phyloP scores from a whole-genome alignment of 2,329 filamentous ascomycete genomes.

The Penicillium nordicum region DNA sequence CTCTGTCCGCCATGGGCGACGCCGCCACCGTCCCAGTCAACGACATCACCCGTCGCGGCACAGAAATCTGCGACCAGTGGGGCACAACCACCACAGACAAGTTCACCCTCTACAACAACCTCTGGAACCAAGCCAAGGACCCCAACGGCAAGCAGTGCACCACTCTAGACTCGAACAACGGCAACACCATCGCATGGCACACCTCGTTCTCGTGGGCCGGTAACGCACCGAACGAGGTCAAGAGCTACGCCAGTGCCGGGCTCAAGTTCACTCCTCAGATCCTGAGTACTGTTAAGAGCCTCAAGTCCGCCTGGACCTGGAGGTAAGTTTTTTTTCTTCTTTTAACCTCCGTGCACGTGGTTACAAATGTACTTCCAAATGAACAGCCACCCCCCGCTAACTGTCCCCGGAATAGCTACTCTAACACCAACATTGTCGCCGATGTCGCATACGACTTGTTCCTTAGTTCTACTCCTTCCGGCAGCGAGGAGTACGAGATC shows the following conservation, averaged over 20 bases:
- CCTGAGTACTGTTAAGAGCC: slow-evolving; percentile 38
- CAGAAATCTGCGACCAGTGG: slow-evolving; percentile 43
- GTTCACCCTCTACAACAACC: slow-evolving; percentile 54
- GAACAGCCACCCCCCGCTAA: neutral
- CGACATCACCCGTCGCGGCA: slow-evolving; percentile 4
- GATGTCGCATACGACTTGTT: slow-evolving; percentile 64
- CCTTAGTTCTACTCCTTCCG: slow-evolving; percentile 48
- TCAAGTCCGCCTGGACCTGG: slow-evolving; percentile 49
- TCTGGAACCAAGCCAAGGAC: slow-evolving; percentile 46
- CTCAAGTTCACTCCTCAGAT: slow-evolving; percentile 36
- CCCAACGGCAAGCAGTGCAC: slow-evolving; percentile 44
- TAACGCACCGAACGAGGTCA: slow-evolving; percentile 35
- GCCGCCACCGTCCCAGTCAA: slow-evolving; percentile 23
- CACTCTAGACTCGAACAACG: slow-evolving; percentile 36
- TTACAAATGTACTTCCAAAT: too few relatives aligned
- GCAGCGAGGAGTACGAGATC: slow-evolving; percentile 56
- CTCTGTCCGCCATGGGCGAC: slow-evolving; percentile 21
- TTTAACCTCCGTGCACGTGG: neutral
- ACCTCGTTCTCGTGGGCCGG: slow-evolving; percentile 47
- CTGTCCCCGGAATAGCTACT: slow-evolving; percentile 41
- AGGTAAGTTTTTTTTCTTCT: slow-evolving; percentile 21
- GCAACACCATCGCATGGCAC: slow-evolving; percentile 42
- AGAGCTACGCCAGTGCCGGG: slow-evolving; percentile 48
- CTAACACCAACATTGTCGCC: slow-evolving; percentile 49
- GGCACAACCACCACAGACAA: slow-evolving; percentile 37